These are phyloP conservation scores for Decorospora gaudefroyi DNA, from an alignment of 2,329 filamentous ascomycete genomes.

Conservation along the genomic window DNA sequence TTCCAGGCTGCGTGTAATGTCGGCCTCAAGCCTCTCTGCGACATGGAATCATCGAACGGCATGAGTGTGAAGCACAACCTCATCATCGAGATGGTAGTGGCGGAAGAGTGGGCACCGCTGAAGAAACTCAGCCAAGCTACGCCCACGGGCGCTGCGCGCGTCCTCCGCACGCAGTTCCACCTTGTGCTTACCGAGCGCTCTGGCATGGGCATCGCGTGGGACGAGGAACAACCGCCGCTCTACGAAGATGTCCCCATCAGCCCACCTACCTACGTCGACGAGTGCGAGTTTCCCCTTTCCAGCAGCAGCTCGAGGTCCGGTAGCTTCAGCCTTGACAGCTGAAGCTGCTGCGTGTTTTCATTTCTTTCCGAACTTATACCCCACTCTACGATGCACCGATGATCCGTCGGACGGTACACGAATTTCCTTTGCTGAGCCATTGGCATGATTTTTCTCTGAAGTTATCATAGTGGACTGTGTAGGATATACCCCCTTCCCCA, in stretches of 20 bases:
- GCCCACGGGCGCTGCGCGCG: constrained; percentile 86
- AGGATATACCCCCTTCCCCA: constrained; percentile 34
- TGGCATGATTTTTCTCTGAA: constrained; percentile 22
- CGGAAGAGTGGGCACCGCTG: constrained; percentile 77
- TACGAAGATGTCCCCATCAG: constrained; percentile 92
- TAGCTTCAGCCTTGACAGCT: constrained; percentile 30
- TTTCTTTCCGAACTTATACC: constrained; percentile 5
- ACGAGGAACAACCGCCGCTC: constrained; percentile 90
- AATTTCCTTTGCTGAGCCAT: constrained; percentile 27
- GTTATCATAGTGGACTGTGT: constrained; percentile 26
- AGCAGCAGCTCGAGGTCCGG: constrained; percentile 29
- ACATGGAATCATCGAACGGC: constrained; percentile 73
- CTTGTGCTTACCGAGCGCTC: constrained; percentile 79
- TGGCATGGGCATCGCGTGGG: constrained; percentile 92
- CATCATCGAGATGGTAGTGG: constrained; percentile 90
- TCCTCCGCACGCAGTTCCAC: constrained; percentile 89
- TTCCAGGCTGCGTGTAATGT: constrained; percentile 69
- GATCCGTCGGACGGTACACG: constrained; percentile 18
- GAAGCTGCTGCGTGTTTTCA: constrained; percentile 1
- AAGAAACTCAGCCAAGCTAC: constrained; percentile 75
- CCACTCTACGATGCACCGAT: constrained; percentile 10
- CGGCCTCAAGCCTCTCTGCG: constrained; percentile 71
- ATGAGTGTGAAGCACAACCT: constrained; percentile 82
- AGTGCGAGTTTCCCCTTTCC: constrained; percentile 33
- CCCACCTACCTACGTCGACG: constrained; percentile 64